Conservation (phyloP, 2,329 filamentous ascomycete species). For the Hymenoscyphus occultus region DNA sequence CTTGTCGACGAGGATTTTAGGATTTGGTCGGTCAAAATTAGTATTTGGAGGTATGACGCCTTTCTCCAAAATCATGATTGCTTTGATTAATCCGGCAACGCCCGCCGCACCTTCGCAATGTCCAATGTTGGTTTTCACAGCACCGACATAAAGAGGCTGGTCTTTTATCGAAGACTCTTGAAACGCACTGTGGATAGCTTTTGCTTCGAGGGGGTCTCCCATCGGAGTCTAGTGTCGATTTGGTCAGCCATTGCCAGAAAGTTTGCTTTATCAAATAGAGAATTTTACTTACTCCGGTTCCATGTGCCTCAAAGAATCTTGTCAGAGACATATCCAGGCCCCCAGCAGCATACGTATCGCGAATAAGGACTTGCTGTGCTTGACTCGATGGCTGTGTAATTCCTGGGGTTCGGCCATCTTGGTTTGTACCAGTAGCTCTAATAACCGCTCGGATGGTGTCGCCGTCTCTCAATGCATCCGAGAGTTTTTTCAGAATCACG, state of each 20-base stretch:
- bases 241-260: neutral
- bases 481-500: constrained; percentile 57
- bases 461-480: constrained; percentile 55
- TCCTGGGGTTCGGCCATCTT: constrained; percentile 52
- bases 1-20: constrained; percentile 27
- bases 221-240: constrained; percentile 4
- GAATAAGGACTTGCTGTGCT: constrained; percentile 38
- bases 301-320: constrained; percentile 17
- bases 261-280: too few relatives aligned
- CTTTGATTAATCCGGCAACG: constrained; percentile 40
- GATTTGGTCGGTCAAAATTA: constrained; percentile 40
- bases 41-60: constrained; percentile 41
- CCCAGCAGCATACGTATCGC: constrained; percentile 15
- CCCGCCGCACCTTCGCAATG: constrained; percentile 39
- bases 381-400: constrained; percentile 51
- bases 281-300: constrained; percentile 11
- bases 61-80: constrained; percentile 40
- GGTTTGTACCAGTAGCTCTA: constrained; percentile 45
- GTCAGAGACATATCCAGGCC: constrained; percentile 11
- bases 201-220: constrained; percentile 19
- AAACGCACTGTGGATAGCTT: neutral
- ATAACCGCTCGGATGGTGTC: constrained; percentile 48
- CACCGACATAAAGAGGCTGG: constrained; percentile 19
- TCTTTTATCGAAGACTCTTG: neutral
- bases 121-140: constrained; percentile 38